Evolutionary conservation across 495 filamentous ascomycete genomes (phyloP).

Genomic region (Apiosordaria backusii): DNA sequence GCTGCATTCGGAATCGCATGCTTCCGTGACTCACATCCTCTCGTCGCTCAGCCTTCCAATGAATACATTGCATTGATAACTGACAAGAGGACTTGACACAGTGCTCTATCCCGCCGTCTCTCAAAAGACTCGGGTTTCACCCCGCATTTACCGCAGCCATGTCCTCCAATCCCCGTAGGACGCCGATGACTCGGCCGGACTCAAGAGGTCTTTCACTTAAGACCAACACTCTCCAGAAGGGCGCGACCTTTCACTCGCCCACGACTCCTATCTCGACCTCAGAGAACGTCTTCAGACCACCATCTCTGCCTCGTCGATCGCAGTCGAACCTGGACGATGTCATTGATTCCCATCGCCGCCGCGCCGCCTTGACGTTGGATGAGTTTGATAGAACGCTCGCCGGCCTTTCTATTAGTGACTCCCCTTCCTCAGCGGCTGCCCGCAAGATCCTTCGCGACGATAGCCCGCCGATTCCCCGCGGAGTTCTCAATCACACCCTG

Average conservation of each 20-base stretch:
- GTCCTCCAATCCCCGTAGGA: slow-evolving; percentile 52
- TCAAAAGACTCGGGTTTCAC: slow-evolving; percentile 30
- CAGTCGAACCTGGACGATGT: slow-evolving; percentile 61
- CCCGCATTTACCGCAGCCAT: slow-evolving; percentile 40
- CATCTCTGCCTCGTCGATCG: slow-evolving; percentile 55
- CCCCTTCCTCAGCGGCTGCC: slow-evolving; percentile 23
- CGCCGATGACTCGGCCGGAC: slow-evolving; percentile 45
- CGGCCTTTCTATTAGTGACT: slow-evolving; percentile 29
- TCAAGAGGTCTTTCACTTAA: slow-evolving; percentile 45
- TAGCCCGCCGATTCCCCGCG: slow-evolving; percentile 49
- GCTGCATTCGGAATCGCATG: slow-evolving; percentile 24
- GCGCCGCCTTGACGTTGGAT: slow-evolving; percentile 47
- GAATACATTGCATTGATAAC: slow-evolving; percentile 24
- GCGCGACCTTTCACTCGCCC: slow-evolving; percentile 60
- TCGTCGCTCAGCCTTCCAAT: slow-evolving; percentile 22
- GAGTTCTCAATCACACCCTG: slow-evolving; percentile 48
- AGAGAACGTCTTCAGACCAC: slow-evolving; percentile 46
- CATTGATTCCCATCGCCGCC: slow-evolving; percentile 52
- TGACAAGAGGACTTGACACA: slow-evolving; percentile 28
- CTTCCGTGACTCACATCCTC: slow-evolving; percentile 32
- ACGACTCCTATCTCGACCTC: slow-evolving; percentile 43
- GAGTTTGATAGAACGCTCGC: slow-evolving; percentile 49
- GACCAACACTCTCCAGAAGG: slow-evolving; percentile 57
- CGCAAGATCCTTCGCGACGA: slow-evolving; percentile 42
- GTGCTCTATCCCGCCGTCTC: slow-evolving; percentile 18